Percentiles rank a stretch among this genome's conserved stretches.
These are phyloP conservation scores for Sambucus nigra DNA, from an alignment of 129 eudicot genomes.

Conservation along the genomic window DNA sequence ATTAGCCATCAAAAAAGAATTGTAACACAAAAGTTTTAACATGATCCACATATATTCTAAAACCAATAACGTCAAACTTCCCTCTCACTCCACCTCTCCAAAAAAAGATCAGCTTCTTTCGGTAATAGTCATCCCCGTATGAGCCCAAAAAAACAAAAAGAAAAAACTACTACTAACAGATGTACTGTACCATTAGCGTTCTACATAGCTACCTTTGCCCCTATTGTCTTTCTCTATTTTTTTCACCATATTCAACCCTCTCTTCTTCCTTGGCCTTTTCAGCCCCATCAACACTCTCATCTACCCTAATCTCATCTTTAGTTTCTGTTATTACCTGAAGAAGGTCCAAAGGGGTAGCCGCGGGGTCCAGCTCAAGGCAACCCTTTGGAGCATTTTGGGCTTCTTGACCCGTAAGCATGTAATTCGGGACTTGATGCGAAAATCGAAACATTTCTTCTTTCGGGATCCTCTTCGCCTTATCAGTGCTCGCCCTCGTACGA, in stretches of 20 bases:
- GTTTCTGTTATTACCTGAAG: constrained; percentile 36
- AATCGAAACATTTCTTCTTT: constrained; percentile 86
- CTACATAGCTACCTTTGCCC: constrained; percentile 5
- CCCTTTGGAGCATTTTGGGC: constrained; percentile 66
- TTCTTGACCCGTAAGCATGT: constrained; percentile 57
- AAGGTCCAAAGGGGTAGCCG: constrained; percentile 83
- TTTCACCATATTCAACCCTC: constrained; percentile 5
- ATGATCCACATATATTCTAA: not conserved
- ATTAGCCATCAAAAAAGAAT: constrained; percentile 20
- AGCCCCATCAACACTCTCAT: not conserved
- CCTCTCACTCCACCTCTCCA: constrained; percentile 8
- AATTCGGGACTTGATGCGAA: constrained; percentile 78
- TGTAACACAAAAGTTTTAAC: constrained; percentile 12
- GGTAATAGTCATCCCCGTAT: constrained; percentile 12
- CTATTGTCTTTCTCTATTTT: not conserved
- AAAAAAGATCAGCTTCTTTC: constrained; percentile 11
- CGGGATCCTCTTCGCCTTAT: constrained; percentile 37
- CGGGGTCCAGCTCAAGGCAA: constrained; percentile 85
- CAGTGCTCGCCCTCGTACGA: constrained; percentile 28
- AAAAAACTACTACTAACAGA: not conserved
- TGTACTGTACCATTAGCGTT: constrained; percentile 6
- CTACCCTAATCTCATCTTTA: constrained; percentile 9
- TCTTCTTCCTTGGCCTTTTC: not conserved
- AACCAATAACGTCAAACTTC: constrained; percentile 14
- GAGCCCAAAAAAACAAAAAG: constrained; percentile 12